Percentiles rank a stretch among this genome's conserved stretches.
These are phyloP conservation scores for Beauveria australis DNA, from an alignment of 2,329 filamentous ascomycete genomes.

Conservation along the genomic window DNA sequence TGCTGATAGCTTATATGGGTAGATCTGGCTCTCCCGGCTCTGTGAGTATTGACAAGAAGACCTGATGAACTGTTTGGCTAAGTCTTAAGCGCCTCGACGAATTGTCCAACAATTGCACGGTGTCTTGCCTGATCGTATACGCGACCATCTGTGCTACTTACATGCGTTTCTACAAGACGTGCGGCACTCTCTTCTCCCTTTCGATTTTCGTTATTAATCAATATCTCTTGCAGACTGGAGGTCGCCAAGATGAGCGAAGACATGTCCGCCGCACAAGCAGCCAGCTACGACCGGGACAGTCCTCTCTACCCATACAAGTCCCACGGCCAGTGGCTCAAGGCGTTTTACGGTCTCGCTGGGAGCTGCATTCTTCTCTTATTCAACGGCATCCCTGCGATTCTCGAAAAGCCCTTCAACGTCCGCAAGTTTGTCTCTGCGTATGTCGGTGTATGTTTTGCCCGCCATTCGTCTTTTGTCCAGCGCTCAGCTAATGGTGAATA, in stretches of 20 bases:
- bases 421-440: conserved; percentile 31
- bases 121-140: conserved; percentile 33
- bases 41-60: conserved; percentile 18
- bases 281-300: conserved; percentile 26
- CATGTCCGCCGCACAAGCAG: conserved; percentile 27
- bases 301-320: conserved; percentile 30
- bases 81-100: conserved; percentile 26
- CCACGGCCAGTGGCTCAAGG: conserved; percentile 31
- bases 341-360: conserved; percentile 24
- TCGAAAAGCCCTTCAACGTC: conserved; percentile 25
- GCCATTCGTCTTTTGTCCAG: too few species aligned
- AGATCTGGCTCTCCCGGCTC: conserved; percentile 27
- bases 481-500: conserved; percentile 6
- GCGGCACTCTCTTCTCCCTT: conserved; percentile 10
- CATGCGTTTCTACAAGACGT: conserved; percentile 30
- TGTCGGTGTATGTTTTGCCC: conserved; percentile 25
- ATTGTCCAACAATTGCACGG: conserved; percentile 28
- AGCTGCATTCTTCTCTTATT: conserved; percentile 27
- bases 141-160: conserved; percentile 32
- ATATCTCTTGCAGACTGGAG: conserved; percentile 21
- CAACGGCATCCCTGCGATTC: conserved; percentile 26
- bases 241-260: conserved; percentile 30
- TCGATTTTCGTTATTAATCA: background rate
- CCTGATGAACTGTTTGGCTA: background rate
- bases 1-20: conserved; percentile 32